Evolutionary conservation across 495 filamentous ascomycete species (phyloP), one percentile per base, ranked within the genome.

Genomic region (Neurospora africana): DNA sequence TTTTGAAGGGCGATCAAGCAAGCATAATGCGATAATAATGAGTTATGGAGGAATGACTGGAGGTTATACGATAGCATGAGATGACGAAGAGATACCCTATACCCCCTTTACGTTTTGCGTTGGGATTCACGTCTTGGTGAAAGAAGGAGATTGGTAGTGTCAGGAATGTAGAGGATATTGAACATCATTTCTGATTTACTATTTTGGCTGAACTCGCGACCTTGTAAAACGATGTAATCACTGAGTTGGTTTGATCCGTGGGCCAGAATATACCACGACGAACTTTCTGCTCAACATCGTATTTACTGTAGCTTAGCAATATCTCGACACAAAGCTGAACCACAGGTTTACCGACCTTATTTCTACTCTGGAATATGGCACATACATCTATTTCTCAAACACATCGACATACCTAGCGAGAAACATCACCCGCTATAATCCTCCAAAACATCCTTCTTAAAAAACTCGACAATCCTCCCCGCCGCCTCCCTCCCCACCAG

Each of bases 401-500:
- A 47, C 8, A 4, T 47, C 43, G 21, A 47, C n/a, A 47, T 10
- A 44, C 19, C 3, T 9, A 44, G 0, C 4, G 13, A 41, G 15
- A 41, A 44, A 3, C 43, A 11, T 21, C 43, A 47, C n/a, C 43
- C 43, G 5, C 43, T 47, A 21, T 47, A 21, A 72, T 84, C 80
- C 43, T 87, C 85, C 61, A 87, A 75, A 10, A 98, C 86, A 83
- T 91, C 96, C 78, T 90, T 88, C 74, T 90, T 91, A 76, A 99
- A 98, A 76, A 98, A 99, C 27, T 86, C 85, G 58, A 88, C 83
- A 44, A 98, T 91, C 84, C 91, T 88, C 76, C 89, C 88, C 33
- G 88, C 95, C 4, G 90, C 90, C 81, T 97, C 94, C 73, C 83
- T 90, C 4, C 95, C 95, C 17, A 99, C 89, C 71, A 95, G 72